Evolutionary conservation across 2,329 filamentous ascomycete species (phyloP).

Genomic region (Aspergillus neoniger): DNA sequence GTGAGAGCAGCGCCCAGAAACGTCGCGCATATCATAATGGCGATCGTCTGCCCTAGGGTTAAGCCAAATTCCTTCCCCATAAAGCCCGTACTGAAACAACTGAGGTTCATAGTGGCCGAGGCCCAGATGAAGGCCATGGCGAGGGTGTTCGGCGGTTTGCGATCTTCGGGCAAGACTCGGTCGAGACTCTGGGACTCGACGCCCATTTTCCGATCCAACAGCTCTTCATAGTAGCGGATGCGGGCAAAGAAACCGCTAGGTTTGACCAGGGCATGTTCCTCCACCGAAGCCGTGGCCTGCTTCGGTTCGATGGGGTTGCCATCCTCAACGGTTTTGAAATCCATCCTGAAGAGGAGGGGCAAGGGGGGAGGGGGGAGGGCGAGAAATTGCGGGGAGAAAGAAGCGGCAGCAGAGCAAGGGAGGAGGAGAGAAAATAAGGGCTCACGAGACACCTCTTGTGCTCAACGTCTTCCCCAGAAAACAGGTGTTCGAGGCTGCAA

Average conservation of each 20-base stretch:
- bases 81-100: constrained; percentile 56
- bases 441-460: neutral
- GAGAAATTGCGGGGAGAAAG: neutral
- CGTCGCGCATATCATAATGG: constrained; percentile 51
- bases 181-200: constrained; percentile 52
- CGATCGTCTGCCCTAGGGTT: constrained; percentile 47
- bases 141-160: constrained; percentile 41
- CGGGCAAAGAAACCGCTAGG: constrained; percentile 21
- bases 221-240: constrained; percentile 45
- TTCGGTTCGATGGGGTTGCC: constrained; percentile 19
- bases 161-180: constrained; percentile 44
- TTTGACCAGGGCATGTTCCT: constrained; percentile 16
- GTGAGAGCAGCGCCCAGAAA: constrained; percentile 45
- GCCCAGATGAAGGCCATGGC: constrained; percentile 58
- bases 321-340: constrained; percentile 11
- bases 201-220: constrained; percentile 51
- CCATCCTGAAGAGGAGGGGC: constrained; percentile 4
- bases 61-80: constrained; percentile 54
- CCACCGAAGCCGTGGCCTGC: constrained; percentile 16
- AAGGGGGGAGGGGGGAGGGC: neutral
- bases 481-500: neutral
- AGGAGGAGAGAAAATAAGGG: neutral
- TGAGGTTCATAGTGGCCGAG: constrained; percentile 54
- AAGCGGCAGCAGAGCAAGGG: neutral
- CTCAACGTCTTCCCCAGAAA: constrained; percentile 5